These are phyloP conservation scores for Monosporascus sp. DNA, from an alignment of 2,329 filamentous ascomycete species.

Conservation along the genomic window DNA sequence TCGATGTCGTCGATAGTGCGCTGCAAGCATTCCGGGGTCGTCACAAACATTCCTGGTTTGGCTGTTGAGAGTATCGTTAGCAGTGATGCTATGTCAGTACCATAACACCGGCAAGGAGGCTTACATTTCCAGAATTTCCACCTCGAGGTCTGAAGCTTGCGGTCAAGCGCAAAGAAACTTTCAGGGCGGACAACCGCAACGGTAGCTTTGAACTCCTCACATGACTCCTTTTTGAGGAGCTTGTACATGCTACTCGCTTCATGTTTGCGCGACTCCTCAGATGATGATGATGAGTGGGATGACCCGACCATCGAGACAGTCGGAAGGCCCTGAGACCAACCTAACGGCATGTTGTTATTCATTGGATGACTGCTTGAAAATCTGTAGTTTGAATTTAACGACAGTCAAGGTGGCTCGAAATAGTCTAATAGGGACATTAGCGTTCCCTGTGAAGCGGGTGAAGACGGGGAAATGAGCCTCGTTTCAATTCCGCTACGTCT, in stretches of 20 bases:
- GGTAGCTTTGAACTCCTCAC: background rate
- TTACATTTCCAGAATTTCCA: conserved; percentile 4
- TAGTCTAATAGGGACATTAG: background rate
- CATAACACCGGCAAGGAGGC: background rate
- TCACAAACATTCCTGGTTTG: conserved; percentile 1
- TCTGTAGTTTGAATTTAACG: background rate
- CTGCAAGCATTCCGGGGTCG: conserved; percentile 1
- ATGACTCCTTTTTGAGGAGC: background rate
- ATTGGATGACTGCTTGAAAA: background rate
- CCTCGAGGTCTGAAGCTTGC: background rate
- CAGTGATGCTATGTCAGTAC: background rate
- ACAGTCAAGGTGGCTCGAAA: background rate
- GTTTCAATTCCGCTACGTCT: background rate
- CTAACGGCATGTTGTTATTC: background rate
- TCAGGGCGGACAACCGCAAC: background rate
- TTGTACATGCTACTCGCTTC: background rate
- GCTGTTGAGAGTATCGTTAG: background rate
- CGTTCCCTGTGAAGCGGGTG: background rate
- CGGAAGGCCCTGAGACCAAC: background rate
- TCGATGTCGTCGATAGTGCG: conserved; percentile 1
- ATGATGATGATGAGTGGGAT: background rate
- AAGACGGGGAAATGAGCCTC: background rate
- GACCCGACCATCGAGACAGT: conserved; percentile 1
- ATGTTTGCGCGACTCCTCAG: background rate
- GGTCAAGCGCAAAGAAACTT: background rate